Base-by-base conservation (phyloP, 805 yeast species). In the Candida ovalis region DNA sequence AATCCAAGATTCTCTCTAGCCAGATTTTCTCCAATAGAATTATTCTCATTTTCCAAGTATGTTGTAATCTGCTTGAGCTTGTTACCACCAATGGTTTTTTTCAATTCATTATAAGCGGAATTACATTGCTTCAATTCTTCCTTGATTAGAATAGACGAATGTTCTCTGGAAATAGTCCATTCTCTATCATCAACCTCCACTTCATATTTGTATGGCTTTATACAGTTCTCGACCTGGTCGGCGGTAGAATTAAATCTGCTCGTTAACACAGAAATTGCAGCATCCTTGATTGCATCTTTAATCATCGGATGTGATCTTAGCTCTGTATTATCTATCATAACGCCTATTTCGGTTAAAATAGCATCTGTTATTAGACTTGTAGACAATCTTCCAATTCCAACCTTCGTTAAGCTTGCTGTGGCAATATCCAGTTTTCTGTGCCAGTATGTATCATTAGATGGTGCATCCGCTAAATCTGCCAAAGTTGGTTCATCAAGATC, bases 201-300 rank as follows among this genome's bases (percentile, higher is more conserved):
- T 62, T 94, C 99, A 65, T 92, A 94, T 70, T 94, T 94, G 72
- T 86, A 94, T 2, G 99, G 99, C 65, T 94, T 94, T 60, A 94
- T 92, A 70, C 98, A 91, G 67, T 95, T 94, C 61, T 94, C 99
- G 6, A 94, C 98, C 66, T 94, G 99, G 65, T 95, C 99, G 0
- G 99, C 96, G 0, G 99, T 92, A 1, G 96, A 84, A 54, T 83
- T 88, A 63, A 78, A 94, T 54, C 92, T 81, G 24, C 86, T 71
- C 53, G 83, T 83, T 52, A 94, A 72, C 6, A 94, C 96, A 22
- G 82, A 73, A 28, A 79, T 76, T 0, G 97, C 96, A 2, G 97
- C 96, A 37, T 89, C 96, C 45, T 78, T 80, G 9, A 94, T 90
- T 2, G 88, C 84, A 39, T 81, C 79, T 56, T 81, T 82, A 3